Evolutionary conservation across 2,329 filamentous ascomycete genomes (phyloP), one percentile per base, ranked within the genome.

Genomic region (Trichoderma arundinaceum): DNA sequence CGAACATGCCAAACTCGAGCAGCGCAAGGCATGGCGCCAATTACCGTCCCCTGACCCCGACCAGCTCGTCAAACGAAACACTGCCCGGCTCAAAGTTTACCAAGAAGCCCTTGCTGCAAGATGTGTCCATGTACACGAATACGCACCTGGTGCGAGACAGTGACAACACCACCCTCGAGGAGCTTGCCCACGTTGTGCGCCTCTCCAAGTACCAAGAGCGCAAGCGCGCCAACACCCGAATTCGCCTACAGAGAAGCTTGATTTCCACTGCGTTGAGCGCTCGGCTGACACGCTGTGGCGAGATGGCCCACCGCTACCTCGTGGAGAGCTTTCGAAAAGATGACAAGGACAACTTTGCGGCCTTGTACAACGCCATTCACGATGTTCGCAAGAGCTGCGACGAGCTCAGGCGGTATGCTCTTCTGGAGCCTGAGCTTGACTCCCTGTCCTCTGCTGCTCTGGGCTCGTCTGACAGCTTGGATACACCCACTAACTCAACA

Each of bases 151-250:
- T 84, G 56, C 82, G 84, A 43, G 86, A 90, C 68, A 83, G 82
- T 59, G 86, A 90, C 52, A 85, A 86, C 66, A 92, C 90, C 52
- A 90, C 88, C 13, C 81, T 94, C 68, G 88, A 91, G 73, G 90
- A 94, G 77, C 85, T 94, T 70, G 90, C 90, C 59, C 90, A 93
- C 76, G 79, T 94, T 72, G 90, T 92, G 69, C 88, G 90, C 68
- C 81, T 93, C 68, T 90, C 90, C 75, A 90, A 89, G 73, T 92
- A 93, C 76, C 91, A 94, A 78, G 89, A 92, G 82, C 90, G 90
- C 82, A 91, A 92, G 82, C 87, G 90, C 78, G 83, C 86, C 69
- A 89, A 90, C 74, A 90, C 89, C 52, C 85, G 91, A 70, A 82
- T 90, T 69, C 88, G 90, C 65, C 83, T 95, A 61, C 90, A 93